phyloP scores from a whole-genome alignment of 2,329 filamentous ascomycete species.

The Aspergillus intermedius region DNA sequence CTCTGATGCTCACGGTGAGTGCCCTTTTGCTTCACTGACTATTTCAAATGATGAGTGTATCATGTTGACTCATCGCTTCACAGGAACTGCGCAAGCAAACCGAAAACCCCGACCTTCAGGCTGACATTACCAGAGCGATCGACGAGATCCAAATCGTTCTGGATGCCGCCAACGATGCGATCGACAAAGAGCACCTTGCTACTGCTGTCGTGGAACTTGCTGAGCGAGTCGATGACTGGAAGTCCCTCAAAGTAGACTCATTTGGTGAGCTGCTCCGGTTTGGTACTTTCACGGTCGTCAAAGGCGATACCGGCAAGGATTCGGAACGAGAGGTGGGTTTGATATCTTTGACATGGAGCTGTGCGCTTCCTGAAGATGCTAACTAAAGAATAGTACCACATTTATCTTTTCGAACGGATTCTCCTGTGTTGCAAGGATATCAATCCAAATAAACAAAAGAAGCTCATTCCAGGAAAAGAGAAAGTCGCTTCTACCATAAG shows the following conservation, averaged over 20 bases:
- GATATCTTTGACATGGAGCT: background rate
- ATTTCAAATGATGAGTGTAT: background rate
- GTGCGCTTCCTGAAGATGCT: background rate
- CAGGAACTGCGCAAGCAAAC: slow-evolving; percentile 83
- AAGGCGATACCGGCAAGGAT: slow-evolving; percentile 67
- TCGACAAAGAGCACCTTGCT: slow-evolving; percentile 77
- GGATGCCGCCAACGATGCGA: slow-evolving; percentile 79
- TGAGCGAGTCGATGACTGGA: slow-evolving; percentile 89
- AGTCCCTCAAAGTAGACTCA: slow-evolving; percentile 80
- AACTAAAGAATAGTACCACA: slow-evolving; percentile 66
- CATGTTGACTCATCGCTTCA: slow-evolving; percentile 2
- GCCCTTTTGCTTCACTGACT: background rate
- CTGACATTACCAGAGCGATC: slow-evolving; percentile 69
- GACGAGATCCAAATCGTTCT: slow-evolving; percentile 76
- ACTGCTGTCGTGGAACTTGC: slow-evolving; percentile 79
- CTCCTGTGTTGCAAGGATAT: slow-evolving; percentile 95
- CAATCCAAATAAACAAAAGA: slow-evolving; percentile 72
- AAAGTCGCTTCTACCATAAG: slow-evolving; percentile 64
- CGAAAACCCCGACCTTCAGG: slow-evolving; percentile 61
- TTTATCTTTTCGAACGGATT: slow-evolving; percentile 94
- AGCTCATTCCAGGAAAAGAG: slow-evolving; percentile 57
- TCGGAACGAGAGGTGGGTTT: slow-evolving; percentile 77
- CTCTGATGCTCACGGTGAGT: slow-evolving; percentile 72
- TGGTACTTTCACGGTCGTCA: slow-evolving; percentile 86
- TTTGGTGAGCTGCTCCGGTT: slow-evolving; percentile 85